Evolutionary conservation across 164 flowering plant species (phyloP).

Genomic region (Stephania yunnanensis): DNA sequence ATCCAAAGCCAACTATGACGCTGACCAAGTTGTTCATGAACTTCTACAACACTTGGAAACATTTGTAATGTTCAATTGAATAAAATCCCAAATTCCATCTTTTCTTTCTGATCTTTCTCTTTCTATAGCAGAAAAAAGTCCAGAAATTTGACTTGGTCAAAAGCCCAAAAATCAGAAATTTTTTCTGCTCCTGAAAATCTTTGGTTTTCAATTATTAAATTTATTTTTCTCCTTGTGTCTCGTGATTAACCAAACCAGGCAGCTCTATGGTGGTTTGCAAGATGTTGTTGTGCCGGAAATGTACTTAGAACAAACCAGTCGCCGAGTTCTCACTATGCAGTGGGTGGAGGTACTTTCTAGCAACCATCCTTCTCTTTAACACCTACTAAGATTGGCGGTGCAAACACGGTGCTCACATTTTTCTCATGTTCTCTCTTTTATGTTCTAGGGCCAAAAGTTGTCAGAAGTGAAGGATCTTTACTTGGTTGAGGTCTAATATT

Average conservation of each 20-base stretch:
- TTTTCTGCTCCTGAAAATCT: not conserved
- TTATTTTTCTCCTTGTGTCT: not conserved
- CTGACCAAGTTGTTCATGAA: too few species aligned
- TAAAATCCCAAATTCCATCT: too few species aligned
- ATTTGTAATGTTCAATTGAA: too few species aligned
- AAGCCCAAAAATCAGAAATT: too few species aligned
- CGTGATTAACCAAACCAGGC: constrained; percentile 44
- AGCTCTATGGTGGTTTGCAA: constrained; percentile 69
- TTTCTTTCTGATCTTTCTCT: too few species aligned
- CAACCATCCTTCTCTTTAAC: constrained; percentile 6
- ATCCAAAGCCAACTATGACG: too few species aligned
- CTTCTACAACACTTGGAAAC: too few species aligned
- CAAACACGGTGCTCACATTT: not conserved
- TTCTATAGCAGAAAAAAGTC: too few species aligned
- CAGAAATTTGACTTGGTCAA: too few species aligned
- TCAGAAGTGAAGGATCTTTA: constrained; percentile 83
- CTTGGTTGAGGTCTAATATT: constrained; percentile 67
- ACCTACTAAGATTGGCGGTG: not conserved
- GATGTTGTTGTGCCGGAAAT: constrained; percentile 87
- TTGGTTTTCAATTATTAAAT: not conserved
- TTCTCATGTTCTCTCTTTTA: constrained; percentile 13
- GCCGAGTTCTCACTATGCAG: constrained; percentile 77
- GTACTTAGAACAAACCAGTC: constrained; percentile 63
- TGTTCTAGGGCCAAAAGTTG: constrained; percentile 67
- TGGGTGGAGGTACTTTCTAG: constrained; percentile 78